phyloP scores from a whole-genome alignment of 169 alveolate species.

The Theileria parva region DNA sequence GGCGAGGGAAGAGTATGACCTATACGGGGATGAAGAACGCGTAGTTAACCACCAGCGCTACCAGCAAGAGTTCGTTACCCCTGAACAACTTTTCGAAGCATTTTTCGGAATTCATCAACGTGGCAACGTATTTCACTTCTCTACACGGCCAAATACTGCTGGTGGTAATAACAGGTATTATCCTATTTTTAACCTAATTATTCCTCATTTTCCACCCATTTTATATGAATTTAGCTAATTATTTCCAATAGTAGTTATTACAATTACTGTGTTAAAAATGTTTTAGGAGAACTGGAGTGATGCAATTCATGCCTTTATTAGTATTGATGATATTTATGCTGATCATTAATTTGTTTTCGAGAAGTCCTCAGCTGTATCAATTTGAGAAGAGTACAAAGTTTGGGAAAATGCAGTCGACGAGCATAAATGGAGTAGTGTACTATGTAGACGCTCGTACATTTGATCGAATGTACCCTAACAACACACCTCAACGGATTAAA shows the following conservation, averaged over 20 bases:
- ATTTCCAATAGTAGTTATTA: too few relatives aligned
- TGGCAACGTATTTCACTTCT: conserved; percentile 10
- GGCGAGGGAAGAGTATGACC: conserved; percentile 85
- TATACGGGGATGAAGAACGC: conserved; percentile 33
- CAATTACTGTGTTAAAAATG: neutral
- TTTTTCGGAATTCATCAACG: conserved; percentile 33
- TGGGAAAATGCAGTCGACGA: conserved; percentile 36
- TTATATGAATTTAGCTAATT: too few relatives aligned
- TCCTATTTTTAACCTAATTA: too few relatives aligned
- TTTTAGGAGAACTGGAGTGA: neutral
- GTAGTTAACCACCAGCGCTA: neutral
- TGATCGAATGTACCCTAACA: conserved; percentile 46
- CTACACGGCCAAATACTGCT: conserved; percentile 6
- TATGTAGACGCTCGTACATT: conserved; percentile 47
- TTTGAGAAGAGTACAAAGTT: conserved; percentile 9
- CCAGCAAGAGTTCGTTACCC: conserved; percentile 34
- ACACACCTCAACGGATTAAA: conserved; percentile 32
- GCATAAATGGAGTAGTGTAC: conserved; percentile 58
- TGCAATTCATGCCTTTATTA: conserved; percentile 1
- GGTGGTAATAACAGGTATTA: neutral
- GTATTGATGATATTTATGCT: conserved; percentile 5
- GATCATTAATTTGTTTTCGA: neutral
- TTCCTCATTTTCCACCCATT: too few relatives aligned
- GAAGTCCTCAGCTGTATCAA: conserved; percentile 29
- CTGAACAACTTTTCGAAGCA: conserved; percentile 56